Percentiles rank a stretch among this genome's conserved stretches.
Conservation (phyloP, 2,329 filamentous ascomycete genomes). For the Aureobasidium namibiae region DNA sequence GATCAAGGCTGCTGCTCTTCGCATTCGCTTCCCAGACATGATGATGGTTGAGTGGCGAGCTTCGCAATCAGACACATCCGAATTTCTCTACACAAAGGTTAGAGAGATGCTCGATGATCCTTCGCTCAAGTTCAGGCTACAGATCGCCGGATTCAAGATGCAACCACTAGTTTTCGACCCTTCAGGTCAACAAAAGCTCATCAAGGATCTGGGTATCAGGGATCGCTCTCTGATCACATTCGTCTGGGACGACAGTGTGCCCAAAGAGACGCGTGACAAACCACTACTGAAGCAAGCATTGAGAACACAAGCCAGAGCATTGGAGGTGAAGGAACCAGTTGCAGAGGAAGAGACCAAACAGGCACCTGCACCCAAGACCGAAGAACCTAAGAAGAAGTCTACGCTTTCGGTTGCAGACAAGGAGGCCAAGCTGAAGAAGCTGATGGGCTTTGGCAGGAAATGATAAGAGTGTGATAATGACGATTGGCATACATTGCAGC, state of each 20-base stretch:
- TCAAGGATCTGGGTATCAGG: slow-evolving; percentile 62
- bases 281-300: slow-evolving; percentile 53
- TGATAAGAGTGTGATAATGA: slow-evolving; percentile 25
- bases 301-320: slow-evolving; percentile 54
- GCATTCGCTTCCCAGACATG: slow-evolving; percentile 82
- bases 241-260: slow-evolving; percentile 60
- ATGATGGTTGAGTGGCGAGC: slow-evolving; percentile 68
- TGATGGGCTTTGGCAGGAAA: slow-evolving; percentile 66
- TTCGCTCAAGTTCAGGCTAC: slow-evolving; percentile 62
- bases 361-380: slow-evolving; percentile 36
- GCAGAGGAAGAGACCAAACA: slow-evolving; percentile 1
- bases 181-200: slow-evolving; percentile 44
- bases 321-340: slow-evolving; percentile 53
- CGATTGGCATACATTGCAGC: neutral
- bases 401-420: slow-evolving; percentile 18
- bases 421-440: slow-evolving; percentile 54
- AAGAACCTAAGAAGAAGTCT: slow-evolving; percentile 23
- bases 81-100: slow-evolving; percentile 67
- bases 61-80: slow-evolving; percentile 58
- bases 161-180: slow-evolving; percentile 34
- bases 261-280: slow-evolving; percentile 45
- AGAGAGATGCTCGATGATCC: slow-evolving; percentile 56
- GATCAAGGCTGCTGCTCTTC: slow-evolving; percentile 62
- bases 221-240: slow-evolving; percentile 68
- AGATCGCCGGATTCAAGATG: slow-evolving; percentile 50